Conservation (phyloP, 2,329 filamentous ascomycete genomes). For the Penicillium sp. region DNA sequence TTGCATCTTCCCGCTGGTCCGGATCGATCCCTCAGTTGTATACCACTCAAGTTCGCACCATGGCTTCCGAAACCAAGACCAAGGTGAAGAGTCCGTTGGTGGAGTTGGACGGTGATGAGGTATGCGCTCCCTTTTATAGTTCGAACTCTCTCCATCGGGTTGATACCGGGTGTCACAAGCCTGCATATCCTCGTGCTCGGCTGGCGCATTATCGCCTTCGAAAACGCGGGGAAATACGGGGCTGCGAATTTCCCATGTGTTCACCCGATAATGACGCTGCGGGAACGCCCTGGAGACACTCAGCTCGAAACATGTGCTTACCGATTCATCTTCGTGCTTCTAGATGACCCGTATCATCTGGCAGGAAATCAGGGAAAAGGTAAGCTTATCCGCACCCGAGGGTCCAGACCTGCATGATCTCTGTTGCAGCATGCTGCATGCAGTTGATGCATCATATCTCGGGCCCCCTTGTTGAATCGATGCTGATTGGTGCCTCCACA, state of each 20-base stretch:
- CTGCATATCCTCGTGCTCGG: slow-evolving; percentile 15
- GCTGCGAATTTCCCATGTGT: slow-evolving; percentile 17
- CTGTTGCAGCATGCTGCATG: slow-evolving; percentile 15
- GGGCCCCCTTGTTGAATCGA: background rate
- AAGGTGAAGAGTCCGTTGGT: slow-evolving; percentile 99
- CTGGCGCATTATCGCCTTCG: slow-evolving; percentile 28
- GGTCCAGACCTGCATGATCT: slow-evolving; percentile 20
- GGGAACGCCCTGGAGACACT: background rate
- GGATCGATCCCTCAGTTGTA: slow-evolving; percentile 29
- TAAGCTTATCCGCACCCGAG: slow-evolving; percentile 34
- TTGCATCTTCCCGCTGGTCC: slow-evolving; percentile 33
- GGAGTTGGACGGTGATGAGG: slow-evolving; percentile 85
- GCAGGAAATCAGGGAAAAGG: slow-evolving; percentile 97
- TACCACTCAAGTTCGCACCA: slow-evolving; percentile 47
- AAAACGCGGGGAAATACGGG: slow-evolving; percentile 38
- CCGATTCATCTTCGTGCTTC: slow-evolving; percentile 10
- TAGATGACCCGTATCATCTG: slow-evolving; percentile 99
- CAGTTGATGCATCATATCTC: slow-evolving; percentile 12
- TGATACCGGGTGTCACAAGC: slow-evolving; percentile 23
- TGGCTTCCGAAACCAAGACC: slow-evolving; percentile 72
- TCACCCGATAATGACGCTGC: slow-evolving; percentile 15
- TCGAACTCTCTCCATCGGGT: slow-evolving; percentile 1
- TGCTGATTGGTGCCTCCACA: slow-evolving; percentile 29
- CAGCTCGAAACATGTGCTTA: slow-evolving; percentile 21
- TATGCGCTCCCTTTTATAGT: slow-evolving; percentile 29